Base-by-base conservation (phyloP, 805 yeast species). In the Ogataea salicorniae region DNA sequence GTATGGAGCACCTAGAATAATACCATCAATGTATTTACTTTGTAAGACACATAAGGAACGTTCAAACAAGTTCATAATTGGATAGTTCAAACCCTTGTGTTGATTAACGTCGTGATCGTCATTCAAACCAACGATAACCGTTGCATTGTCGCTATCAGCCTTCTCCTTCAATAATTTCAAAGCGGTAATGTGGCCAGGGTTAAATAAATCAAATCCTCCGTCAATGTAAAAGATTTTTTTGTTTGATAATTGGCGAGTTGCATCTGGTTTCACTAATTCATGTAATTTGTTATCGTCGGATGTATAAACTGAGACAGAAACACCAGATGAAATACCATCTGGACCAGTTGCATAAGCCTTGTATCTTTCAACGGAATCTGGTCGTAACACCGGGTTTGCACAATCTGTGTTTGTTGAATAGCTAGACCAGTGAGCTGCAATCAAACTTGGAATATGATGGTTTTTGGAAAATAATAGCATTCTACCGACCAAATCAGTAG, bases 401-500 rank as follows among this genome's bases (percentile, higher is more conserved):
- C 31, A 26, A 26, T 26, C 31, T 9, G 31, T 46, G 6, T 45
- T 33, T 41, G 43, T 22, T 20, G 38, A 39, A 36, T 47, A 48
- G 3, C 31, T 36, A 4, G 46, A 37, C 57, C 58, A 58, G 43
- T 62, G 61, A 4, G 47, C 45, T 34, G 61, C 57, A 14, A 60
- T 57, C 20, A 76, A 55, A 1, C 71, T 56, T 23, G 53, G 55
- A 42, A 73, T 64, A 62, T 84, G 90, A 61, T 85, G 92, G 26
- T 64, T 65, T 51, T 76, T 81, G 45, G 81, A 73, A 59, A 72
- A 72, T 48, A 80, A 66, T 51, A 94, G 74, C 83, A 94, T 86
- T 51, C 98, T 75, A 23, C 91, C 94, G 46, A 94, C 96, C 46
- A 94, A 75, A 61, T 94, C 98, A 0, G 99, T 94, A 3, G 99